phyloP scores from a whole-genome alignment of 2,329 filamentous ascomycete species.

The Torrubiella hemipterigena region DNA sequence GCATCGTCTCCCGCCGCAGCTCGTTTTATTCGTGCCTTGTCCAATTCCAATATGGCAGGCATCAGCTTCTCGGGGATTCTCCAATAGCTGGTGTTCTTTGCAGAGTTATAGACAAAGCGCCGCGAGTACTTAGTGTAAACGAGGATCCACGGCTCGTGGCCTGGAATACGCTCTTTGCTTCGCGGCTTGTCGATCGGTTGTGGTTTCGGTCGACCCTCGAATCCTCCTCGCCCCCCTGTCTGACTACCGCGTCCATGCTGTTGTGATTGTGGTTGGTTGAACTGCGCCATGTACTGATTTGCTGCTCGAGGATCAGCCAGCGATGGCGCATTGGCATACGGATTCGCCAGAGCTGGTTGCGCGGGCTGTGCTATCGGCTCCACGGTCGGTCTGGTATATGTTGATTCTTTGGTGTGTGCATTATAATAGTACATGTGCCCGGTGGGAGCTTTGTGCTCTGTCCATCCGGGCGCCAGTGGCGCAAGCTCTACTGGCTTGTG shows the following conservation, averaged over 20 bases:
- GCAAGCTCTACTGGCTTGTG: constrained; percentile 44
- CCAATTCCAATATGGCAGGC: constrained; percentile 61
- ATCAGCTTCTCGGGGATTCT: constrained; percentile 82
- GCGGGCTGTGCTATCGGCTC: constrained; percentile 8
- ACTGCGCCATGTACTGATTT: constrained; percentile 48
- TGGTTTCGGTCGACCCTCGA: constrained; percentile 48
- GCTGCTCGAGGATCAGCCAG: constrained; percentile 44
- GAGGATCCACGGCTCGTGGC: constrained; percentile 75
- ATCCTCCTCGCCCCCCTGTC: constrained; percentile 38
- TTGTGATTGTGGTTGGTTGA: constrained; percentile 28
- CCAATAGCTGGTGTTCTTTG: constrained; percentile 87
- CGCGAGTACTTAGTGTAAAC: constrained; percentile 87
- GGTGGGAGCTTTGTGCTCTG: constrained; percentile 81
- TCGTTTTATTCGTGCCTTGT: constrained; percentile 57
- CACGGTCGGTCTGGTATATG: constrained; percentile 63
- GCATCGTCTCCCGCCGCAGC: constrained; percentile 26
- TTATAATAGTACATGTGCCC: constrained; percentile 88
- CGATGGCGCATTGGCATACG: constrained; percentile 17
- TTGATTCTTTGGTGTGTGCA: constrained; percentile 69
- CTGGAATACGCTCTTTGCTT: constrained; percentile 66
- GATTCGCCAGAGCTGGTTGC: constrained; percentile 18
- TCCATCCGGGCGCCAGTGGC: constrained; percentile 66
- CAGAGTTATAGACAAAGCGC: constrained; percentile 80
- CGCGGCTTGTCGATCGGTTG: constrained; percentile 71
- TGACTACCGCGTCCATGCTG: constrained; percentile 29